phyloP scores from a whole-genome alignment of 352 stramenopile genomes.

The Peronospora destructor region DNA sequence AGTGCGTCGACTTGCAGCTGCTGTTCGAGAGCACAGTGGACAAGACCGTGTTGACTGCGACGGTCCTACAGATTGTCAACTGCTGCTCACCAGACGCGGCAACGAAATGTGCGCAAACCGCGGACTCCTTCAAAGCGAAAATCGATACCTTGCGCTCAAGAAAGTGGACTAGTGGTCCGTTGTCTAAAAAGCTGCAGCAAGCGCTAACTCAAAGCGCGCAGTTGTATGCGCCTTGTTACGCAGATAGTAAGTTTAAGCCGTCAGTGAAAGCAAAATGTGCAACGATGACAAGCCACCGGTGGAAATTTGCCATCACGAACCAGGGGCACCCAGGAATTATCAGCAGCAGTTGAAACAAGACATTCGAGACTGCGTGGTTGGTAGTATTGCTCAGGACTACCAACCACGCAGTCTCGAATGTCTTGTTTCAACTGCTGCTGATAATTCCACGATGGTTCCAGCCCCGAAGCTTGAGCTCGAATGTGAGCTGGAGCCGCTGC shows the following conservation, averaged over 20 bases:
- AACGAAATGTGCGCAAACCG: slow-evolving; percentile 5
- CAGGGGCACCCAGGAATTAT: neutral
- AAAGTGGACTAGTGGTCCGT: neutral
- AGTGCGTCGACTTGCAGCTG: slow-evolving; percentile 30
- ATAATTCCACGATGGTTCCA: neutral
- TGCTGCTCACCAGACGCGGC: slow-evolving; percentile 1
- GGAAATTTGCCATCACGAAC: slow-evolving; percentile 18
- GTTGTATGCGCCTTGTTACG: slow-evolving; percentile 13
- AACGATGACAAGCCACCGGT: slow-evolving; percentile 24
- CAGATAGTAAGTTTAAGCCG: neutral
- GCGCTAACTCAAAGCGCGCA: slow-evolving; percentile 11
- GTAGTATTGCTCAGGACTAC: no score
- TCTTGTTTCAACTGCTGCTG: slow-evolving; percentile 4
- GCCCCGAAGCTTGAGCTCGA: slow-evolving; percentile 16
- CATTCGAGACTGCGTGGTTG: no score
- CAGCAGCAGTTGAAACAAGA: no score
- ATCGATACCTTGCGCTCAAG: neutral
- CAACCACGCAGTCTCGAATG: slow-evolving; percentile 28
- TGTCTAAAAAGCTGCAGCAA: slow-evolving; percentile 5
- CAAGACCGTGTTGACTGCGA: slow-evolving; percentile 1
- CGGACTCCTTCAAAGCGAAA: slow-evolving; percentile 16
- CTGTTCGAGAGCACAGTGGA: slow-evolving; percentile 22
- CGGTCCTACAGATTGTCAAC: slow-evolving; percentile 16
- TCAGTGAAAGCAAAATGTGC: slow-evolving; percentile 1
- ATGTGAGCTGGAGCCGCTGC: slow-evolving; percentile 32